Evolutionary conservation across 352 stramenopile species (phyloP).

Genomic region (Globisporangium cylindrosporum): DNA sequence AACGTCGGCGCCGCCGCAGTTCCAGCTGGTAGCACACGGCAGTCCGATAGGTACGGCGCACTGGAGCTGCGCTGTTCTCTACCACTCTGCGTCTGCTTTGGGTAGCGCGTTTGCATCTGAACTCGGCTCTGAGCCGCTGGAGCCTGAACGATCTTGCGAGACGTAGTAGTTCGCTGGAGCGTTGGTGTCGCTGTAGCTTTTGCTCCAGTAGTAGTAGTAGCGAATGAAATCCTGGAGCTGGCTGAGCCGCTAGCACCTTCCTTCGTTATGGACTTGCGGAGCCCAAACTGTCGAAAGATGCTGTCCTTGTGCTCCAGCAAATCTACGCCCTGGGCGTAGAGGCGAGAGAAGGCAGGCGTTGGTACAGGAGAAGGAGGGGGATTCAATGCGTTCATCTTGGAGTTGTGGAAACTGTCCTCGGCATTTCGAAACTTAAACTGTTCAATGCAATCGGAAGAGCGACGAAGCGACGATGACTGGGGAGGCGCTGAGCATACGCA

Average conservation of each 20-base stretch:
- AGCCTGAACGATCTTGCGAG: constrained; percentile 3
- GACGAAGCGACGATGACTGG: neutral
- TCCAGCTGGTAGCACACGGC: constrained; percentile 13
- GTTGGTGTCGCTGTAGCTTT: neutral
- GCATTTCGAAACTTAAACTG: constrained; percentile 6
- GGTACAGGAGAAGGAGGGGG: neutral
- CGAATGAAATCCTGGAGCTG: neutral
- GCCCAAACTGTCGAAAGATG: constrained; percentile 57
- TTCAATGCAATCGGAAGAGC: constrained; percentile 8
- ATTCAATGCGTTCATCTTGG: neutral
- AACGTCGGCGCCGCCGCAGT: constrained; percentile 26
- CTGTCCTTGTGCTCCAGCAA: constrained; percentile 56
- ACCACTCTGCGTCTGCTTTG: neutral
- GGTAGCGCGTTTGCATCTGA: neutral
- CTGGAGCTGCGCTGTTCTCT: constrained; percentile 7
- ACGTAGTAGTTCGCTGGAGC: constrained; percentile 5
- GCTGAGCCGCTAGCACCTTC: neutral
- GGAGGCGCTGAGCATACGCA: neutral
- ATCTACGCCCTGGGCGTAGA: constrained; percentile 59
- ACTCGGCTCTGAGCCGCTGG: neutral
- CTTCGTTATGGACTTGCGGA: constrained; percentile 21
- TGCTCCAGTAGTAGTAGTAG: neutral
- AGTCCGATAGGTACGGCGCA: constrained; percentile 26
- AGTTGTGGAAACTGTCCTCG: neutral
- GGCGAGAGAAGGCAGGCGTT: constrained; percentile 34